These are phyloP conservation scores for Albugo laibachii DNA, from an alignment of 352 stramenopile genomes.

Conservation along the genomic window DNA sequence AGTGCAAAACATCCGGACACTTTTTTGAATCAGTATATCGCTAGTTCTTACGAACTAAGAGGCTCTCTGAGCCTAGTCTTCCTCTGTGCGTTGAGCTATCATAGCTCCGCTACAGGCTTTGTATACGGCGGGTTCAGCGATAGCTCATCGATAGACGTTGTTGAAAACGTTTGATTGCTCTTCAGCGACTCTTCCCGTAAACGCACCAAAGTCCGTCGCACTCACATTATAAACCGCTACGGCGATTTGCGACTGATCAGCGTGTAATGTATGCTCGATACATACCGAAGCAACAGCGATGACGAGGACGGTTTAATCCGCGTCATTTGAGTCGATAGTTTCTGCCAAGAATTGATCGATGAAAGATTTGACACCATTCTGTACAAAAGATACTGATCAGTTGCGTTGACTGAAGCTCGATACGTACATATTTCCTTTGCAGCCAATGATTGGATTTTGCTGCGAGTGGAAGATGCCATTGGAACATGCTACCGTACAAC, in stretches of 20 bases:
- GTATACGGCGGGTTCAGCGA: too few species aligned
- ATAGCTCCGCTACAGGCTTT: too few species aligned
- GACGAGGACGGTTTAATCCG: slow-evolving; percentile 47
- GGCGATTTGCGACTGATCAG: slow-evolving; percentile 34
- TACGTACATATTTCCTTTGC: slow-evolving; percentile 84
- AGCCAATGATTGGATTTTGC: slow-evolving; percentile 68
- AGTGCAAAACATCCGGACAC: too few species aligned
- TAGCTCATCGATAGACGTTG: too few species aligned
- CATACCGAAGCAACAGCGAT: slow-evolving; percentile 60
- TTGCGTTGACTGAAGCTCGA: slow-evolving; percentile 4
- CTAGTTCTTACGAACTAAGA: too few species aligned
- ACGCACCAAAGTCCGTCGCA: slow-evolving; percentile 75
- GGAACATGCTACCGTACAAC: too few species aligned
- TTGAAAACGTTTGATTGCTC: slow-evolving; percentile 65
- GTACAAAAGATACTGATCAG: slow-evolving; percentile 2
- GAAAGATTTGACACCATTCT: slow-evolving; percentile 60
- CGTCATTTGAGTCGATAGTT: slow-evolving; percentile 53
- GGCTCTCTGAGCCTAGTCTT: too few species aligned
- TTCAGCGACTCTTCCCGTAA: slow-evolving; percentile 83
- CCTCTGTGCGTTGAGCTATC: too few species aligned
- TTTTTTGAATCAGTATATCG: too few species aligned
- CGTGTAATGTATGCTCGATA: slow-evolving; percentile 21
- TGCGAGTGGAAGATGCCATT: too few species aligned
- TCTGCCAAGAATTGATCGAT: slow-evolving; percentile 74
- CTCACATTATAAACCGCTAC: slow-evolving; percentile 71